Conservation (phyloP, 768 basidiomycete species). For the Mycena sanguinolenta region DNA sequence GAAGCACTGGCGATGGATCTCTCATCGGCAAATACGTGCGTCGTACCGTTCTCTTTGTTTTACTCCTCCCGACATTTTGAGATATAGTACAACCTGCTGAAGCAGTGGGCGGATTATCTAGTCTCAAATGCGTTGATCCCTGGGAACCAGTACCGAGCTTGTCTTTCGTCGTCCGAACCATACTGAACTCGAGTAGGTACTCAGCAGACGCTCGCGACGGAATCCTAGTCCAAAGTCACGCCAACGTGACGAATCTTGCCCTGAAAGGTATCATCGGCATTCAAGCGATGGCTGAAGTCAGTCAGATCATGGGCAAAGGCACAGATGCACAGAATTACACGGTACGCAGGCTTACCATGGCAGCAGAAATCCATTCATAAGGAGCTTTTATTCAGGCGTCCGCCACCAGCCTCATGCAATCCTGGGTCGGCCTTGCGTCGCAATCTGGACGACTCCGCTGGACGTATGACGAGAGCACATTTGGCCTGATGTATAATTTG, state of each 20-base stretch:
- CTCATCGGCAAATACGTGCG: slow-evolving; percentile 55
- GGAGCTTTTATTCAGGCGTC: not conserved
- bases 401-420: slow-evolving; percentile 4
- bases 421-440: slow-evolving; percentile 25
- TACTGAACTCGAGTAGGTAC: not conserved
- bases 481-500: slow-evolving; percentile 64
- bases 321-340: slow-evolving; percentile 45
- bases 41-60: not conserved
- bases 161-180: slow-evolving; percentile 38
- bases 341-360: slow-evolving; percentile 19
- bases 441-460: slow-evolving; percentile 33
- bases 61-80: not conserved
- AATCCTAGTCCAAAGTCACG: slow-evolving; percentile 38
- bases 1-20: slow-evolving; percentile 47
- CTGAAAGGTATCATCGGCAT: slow-evolving; percentile 72
- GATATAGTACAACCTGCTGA: slow-evolving; percentile 57
- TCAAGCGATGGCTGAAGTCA: slow-evolving; percentile 67
- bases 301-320: slow-evolving; percentile 46
- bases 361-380: not conserved
- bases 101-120: slow-evolving; percentile 67
- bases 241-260: slow-evolving; percentile 67
- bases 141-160: slow-evolving; percentile 47
- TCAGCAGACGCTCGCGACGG: slow-evolving; percentile 19
- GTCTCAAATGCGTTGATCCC: slow-evolving; percentile 53
- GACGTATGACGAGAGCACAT: slow-evolving; percentile 38